Base-by-base conservation (phyloP, 345 rosid genomes). In the Hypericum androsaemum region DNA sequence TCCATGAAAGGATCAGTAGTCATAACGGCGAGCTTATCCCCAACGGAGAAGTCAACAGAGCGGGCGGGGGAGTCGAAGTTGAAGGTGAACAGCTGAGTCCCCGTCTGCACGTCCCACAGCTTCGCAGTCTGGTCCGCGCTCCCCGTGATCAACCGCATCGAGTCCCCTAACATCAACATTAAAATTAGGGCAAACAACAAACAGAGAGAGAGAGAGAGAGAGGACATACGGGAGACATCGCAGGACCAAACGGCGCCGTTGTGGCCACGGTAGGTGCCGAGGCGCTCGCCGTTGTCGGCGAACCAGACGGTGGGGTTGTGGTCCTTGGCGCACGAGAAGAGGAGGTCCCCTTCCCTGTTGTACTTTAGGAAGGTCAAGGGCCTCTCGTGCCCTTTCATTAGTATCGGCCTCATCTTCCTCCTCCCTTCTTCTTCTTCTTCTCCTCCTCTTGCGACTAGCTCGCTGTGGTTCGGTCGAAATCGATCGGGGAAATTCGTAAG, bases 331-430 rank as follows among this genome's bases (percentile, higher is more conserved):
- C 98, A 88, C 22, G 98, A 88, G 74, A 92, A 85, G 15, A 92
- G 76, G 14, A 92, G 83, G 69, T 92, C 97, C 0, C 95, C 98
- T 14, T 88, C 98, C 62, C 79, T 76, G 70, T 92, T 92, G 74
- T 92, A 88, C 66, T 80, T 83, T 2, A 92, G 74, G 59, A 83
- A 92, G 37, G 97, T 92, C 50, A 88, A 68, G 36, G 98, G 97
- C 80, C 98, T 83, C 65, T 90, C 96, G 60, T 90, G 98, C 60
- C 98, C 98, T 70, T 87, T 88, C 95, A 92, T 85, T 82, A 88
- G 60, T 8, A 85, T 92, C 51, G 98, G 98, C 66, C 98, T 78
- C 96, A 88, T 92, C 58, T 56, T 54, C 14, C 54, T 10, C 22
- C 9, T 46, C 5, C 22, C 32, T 22, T 22, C 32, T 22, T 22